phyloP scores from a whole-genome alignment of 306 rosid species.

The Begonia peltatifolia region DNA sequence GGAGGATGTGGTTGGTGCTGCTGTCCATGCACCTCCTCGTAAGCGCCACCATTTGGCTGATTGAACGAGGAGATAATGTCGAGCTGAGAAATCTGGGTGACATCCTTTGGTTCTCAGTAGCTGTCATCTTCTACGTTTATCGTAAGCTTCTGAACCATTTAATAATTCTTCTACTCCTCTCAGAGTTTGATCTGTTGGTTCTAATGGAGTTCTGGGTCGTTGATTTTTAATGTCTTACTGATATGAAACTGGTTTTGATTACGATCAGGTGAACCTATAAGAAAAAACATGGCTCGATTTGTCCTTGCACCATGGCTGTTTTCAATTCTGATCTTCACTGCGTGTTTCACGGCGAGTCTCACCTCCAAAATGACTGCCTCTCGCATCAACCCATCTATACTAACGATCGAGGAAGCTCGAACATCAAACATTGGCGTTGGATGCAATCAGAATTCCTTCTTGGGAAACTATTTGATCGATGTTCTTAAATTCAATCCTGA shows the following conservation, averaged over 20 bases:
- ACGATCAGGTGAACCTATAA: conserved; percentile 27
- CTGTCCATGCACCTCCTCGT: conserved; percentile 25
- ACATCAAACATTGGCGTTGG: conserved; percentile 31
- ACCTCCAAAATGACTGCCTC: conserved; percentile 40
- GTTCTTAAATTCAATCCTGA: conserved; percentile 17
- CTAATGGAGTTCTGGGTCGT: not conserved
- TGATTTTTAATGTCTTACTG: not conserved
- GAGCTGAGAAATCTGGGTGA: conserved; percentile 23
- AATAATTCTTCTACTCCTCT: not conserved
- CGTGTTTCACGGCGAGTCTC: conserved; percentile 47
- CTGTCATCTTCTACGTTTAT: conserved; percentile 28
- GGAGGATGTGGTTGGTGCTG: conserved; percentile 34
- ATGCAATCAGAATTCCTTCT: conserved; percentile 37
- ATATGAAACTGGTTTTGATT: not conserved
- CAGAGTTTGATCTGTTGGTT: not conserved
- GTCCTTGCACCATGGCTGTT: conserved; percentile 58
- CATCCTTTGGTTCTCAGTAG: conserved; percentile 47
- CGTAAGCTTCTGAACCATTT: conserved; percentile 22
- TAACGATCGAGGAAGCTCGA: conserved; percentile 24
- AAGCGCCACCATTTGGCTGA: conserved; percentile 35
- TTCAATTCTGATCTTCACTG: conserved; percentile 24
- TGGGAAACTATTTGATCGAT: conserved; percentile 18
- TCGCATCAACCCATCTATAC: conserved; percentile 30
- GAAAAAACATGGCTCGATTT: conserved; percentile 26
- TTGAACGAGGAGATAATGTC: conserved; percentile 20